Evolutionary conservation across 2,329 filamentous ascomycete species (phyloP).

Genomic region (Neurospora sp.): DNA sequence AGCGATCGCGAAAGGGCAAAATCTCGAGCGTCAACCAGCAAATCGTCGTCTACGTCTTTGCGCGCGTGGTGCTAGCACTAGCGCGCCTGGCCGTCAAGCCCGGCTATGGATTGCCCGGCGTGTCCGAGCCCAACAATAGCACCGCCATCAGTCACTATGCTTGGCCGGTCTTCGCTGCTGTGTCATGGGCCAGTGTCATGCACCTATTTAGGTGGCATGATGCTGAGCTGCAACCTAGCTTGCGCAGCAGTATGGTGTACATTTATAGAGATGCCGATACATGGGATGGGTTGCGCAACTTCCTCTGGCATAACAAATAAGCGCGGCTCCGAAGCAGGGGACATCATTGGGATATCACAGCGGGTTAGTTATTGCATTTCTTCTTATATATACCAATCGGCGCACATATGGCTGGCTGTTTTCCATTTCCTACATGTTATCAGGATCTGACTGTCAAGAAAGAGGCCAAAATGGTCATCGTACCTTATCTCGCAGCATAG

Average conservation of each 20-base stretch:
- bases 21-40: slow-evolving; percentile 83
- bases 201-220: slow-evolving; percentile 89
- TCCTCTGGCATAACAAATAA: slow-evolving; percentile 74
- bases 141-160: slow-evolving; percentile 55
- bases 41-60: slow-evolving; percentile 97
- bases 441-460: not conserved
- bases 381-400: not conserved
- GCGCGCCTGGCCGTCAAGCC: slow-evolving; percentile 74
- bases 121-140: slow-evolving; percentile 39
- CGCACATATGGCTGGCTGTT: not conserved
- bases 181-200: slow-evolving; percentile 93
- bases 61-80: slow-evolving; percentile 73
- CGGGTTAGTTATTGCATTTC: not conserved
- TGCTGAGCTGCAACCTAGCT: slow-evolving; percentile 78
- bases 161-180: slow-evolving; percentile 85
- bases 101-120: slow-evolving; percentile 36
- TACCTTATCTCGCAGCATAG: not conserved
- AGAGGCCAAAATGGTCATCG: not conserved
- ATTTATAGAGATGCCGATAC: slow-evolving; percentile 85
- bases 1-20: slow-evolving; percentile 52
- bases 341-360: not conserved
- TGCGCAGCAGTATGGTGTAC: slow-evolving; percentile 94
- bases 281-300: slow-evolving; percentile 78
- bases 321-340: not conserved
- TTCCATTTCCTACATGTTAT: not conserved